These are phyloP conservation scores for Choanephora cucurbitarum DNA, from an alignment of 371 early-diverging fungal genomes.

Conservation along the genomic window DNA sequence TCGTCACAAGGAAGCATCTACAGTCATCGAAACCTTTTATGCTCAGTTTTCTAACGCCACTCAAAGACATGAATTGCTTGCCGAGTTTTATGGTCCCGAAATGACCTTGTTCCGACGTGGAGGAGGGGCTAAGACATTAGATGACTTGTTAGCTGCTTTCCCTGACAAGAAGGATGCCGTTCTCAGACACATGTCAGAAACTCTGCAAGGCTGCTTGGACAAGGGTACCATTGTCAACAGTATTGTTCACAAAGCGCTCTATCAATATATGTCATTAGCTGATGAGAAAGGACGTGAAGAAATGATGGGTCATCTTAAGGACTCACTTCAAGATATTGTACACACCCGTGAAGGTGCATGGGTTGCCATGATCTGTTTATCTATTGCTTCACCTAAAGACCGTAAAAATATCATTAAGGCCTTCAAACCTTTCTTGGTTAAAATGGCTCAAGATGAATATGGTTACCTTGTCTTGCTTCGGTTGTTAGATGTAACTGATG, in stretches of 20 bases:
- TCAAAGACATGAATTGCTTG: conserved; percentile 77
- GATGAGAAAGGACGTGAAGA: conserved; percentile 64
- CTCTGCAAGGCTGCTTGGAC: conserved; percentile 73
- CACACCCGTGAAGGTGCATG: conserved; percentile 92
- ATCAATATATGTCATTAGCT: conserved; percentile 78
- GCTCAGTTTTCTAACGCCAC: conserved; percentile 75
- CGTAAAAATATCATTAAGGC: conserved; percentile 88
- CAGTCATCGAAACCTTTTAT: conserved; percentile 86
- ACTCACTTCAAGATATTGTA: conserved; percentile 82
- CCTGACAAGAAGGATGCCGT: conserved; percentile 81
- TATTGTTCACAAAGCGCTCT: conserved; percentile 85
- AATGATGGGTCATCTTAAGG: conserved; percentile 73
- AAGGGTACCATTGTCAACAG: conserved; percentile 84
- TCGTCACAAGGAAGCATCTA: conserved; percentile 79
- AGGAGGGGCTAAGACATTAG: conserved; percentile 59
- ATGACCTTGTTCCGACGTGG: conserved; percentile 72
- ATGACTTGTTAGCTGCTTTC: conserved; percentile 63
- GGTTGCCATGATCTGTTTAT: conserved; percentile 80
- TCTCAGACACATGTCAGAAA: conserved; percentile 71
- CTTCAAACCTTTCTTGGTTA: conserved; percentile 80
- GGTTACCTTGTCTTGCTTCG: conserved; percentile 86
- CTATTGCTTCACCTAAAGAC: conserved; percentile 83
- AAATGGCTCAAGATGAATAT: conserved; percentile 88
- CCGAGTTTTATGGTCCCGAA: conserved; percentile 95
- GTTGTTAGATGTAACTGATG: conserved; percentile 89